Base-by-base conservation (phyloP, 345 rosid genomes). In the Gossypium bickii region DNA sequence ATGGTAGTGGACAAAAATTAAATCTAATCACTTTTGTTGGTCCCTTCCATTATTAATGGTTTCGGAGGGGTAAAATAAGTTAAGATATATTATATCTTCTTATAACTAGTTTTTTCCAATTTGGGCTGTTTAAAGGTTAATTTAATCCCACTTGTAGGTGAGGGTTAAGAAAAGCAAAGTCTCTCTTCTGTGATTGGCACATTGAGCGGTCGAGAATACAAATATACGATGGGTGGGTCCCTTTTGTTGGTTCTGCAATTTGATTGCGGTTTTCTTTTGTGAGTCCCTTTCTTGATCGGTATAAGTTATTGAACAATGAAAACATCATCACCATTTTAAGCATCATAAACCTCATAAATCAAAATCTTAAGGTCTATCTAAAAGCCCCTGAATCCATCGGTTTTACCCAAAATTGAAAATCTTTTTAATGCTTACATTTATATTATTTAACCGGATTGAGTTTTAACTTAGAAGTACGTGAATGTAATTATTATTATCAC, bases 171-270 rank as follows among this genome's bases (percentile, higher is more conserved):
- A 69, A 70, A 65, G 72, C 64, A n/a, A 57, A 57, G 38, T 68
- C 41, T 56, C 45, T 17, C 9, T 18, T 18, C 2, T 11, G 34
- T 77, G 70, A 78, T 60, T 43, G 73, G 72, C 86, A 79, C 83
- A 53, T 78, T 85, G 76, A 75, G 73, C 83, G 88, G 82, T 61
- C 34, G 75, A 75, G 70, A 79, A 55, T 2, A 7, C 24, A 7
- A 8, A 17, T 9, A 77, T 77, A 25, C 45, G 24, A 12, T 9
- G 52, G 64, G 24, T 9, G 18, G 67, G 84, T 67, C 78, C 17
- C 1, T 3, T n/a, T 17, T 3, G 55, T 34, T 61, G 71, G 57
- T 34, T 58, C 80, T 34, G 27, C 20, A 11, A 9, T 38, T 64
- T 24, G n/a, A 9, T 56, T 51, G 83, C 51, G 74, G 11, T 34